These are phyloP conservation scores for Trypanosoma caninum DNA, from an alignment of 208 protist genomes.

Conservation along the genomic window DNA sequence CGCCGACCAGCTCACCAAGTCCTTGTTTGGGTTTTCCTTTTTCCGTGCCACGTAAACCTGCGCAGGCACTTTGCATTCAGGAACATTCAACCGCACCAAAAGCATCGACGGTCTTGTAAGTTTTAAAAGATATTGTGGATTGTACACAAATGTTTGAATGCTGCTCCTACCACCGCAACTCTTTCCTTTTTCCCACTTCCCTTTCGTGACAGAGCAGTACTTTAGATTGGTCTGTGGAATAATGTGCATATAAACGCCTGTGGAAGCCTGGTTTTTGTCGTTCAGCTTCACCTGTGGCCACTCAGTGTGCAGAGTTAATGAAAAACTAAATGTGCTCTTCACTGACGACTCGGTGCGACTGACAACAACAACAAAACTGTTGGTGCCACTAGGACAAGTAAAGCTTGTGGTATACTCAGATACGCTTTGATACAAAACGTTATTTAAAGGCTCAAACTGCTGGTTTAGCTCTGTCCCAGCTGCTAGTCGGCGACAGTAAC, in stretches of 20 bases:
- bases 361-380: slow-evolving; percentile 65
- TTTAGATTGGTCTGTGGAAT: slow-evolving; percentile 54
- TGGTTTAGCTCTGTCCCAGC: slow-evolving; percentile 50
- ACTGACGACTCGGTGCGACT: slow-evolving; percentile 36
- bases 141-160: slow-evolving; percentile 65
- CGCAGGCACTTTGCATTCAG: slow-evolving; percentile 10
- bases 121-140: slow-evolving; percentile 54
- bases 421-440: slow-evolving; percentile 53
- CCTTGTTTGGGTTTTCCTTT: slow-evolving; percentile 1
- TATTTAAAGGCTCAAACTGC: slow-evolving; percentile 54
- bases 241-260: slow-evolving; percentile 77
- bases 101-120: slow-evolving; percentile 49
- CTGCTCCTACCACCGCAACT: slow-evolving; percentile 66
- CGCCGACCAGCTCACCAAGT: slow-evolving; percentile 23
- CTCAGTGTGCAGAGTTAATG: slow-evolving; percentile 81
- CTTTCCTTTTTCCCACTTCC: slow-evolving; percentile 66
- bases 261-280: slow-evolving; percentile 19
- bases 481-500: slow-evolving; percentile 66
- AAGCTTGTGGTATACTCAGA: slow-evolving; percentile 74
- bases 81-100: slow-evolving; percentile 32
- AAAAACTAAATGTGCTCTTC: slow-evolving; percentile 62
- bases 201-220: slow-evolving; percentile 33
- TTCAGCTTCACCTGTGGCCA: slow-evolving; percentile 51
- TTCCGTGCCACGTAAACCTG: slow-evolving; percentile 25
- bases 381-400: slow-evolving; percentile 70